Conservation (phyloP, 148 eudicot genomes). For the Euryodendron excelsum region DNA sequence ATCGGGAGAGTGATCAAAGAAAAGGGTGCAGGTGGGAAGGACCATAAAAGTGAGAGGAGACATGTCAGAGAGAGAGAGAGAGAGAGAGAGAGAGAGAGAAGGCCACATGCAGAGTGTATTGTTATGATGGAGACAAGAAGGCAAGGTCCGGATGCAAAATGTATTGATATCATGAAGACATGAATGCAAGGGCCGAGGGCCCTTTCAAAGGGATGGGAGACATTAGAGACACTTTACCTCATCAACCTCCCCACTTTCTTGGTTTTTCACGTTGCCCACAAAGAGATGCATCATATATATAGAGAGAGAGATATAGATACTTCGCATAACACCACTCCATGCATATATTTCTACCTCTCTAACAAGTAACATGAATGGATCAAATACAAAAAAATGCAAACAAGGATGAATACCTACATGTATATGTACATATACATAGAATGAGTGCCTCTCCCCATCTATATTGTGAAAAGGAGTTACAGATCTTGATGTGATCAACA, state of each 20-base stretch:
- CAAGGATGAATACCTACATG: neutral
- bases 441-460: neutral
- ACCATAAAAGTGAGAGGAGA: too few species aligned
- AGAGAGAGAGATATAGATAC: neutral
- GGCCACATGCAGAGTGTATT: slow-evolving; percentile 7
- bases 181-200: slow-evolving; percentile 13
- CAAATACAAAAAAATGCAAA: neutral
- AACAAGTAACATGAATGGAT: neutral
- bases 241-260: slow-evolving; percentile 24
- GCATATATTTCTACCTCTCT: neutral
- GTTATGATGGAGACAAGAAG: slow-evolving; percentile 8
- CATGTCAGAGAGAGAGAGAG: too few species aligned
- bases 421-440: neutral
- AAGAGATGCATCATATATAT: neutral
- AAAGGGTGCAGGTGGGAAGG: too few species aligned
- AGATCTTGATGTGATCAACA: neutral
- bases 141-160: slow-evolving; percentile 12
- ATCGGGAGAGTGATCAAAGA: too few species aligned
- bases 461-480: neutral
- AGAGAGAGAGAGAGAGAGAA: too few species aligned
- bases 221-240: slow-evolving; percentile 9
- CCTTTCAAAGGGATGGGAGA: slow-evolving; percentile 26
- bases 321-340: neutral
- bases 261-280: slow-evolving; percentile 30
- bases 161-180: slow-evolving; percentile 10